A percentile compares a stretch with the other conserved stretches of the same genome.
phyloP scores from a whole-genome alignment of 148 eudicot genomes.

The Suaeda aralocaspica region DNA sequence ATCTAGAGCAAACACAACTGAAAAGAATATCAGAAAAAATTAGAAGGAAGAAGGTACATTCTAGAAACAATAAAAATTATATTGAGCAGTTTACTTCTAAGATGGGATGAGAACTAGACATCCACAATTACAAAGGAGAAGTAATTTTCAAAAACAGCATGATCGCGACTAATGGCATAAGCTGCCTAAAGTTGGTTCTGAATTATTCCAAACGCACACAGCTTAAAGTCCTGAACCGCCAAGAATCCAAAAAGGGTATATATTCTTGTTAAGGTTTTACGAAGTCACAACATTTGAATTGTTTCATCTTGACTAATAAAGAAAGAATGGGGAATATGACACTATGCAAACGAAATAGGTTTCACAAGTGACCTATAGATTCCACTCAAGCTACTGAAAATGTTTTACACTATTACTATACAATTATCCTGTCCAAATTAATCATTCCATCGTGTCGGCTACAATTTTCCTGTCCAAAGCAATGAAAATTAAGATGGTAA shows the following conservation, averaged over 20 bases:
- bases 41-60: neutral
- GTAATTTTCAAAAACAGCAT: neutral
- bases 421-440: neutral
- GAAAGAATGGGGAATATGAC: neutral
- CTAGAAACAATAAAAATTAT: neutral
- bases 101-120: neutral
- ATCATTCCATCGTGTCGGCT: too few relatives aligned
- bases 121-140: neutral
- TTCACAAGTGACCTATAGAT: neutral
- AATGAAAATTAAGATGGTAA: neutral
- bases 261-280: too few relatives aligned
- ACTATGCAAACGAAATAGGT: neutral
- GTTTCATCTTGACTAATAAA: neutral
- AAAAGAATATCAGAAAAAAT: neutral
- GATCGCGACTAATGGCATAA: neutral
- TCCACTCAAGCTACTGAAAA: neutral
- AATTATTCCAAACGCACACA: neutral
- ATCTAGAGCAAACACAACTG: neutral
- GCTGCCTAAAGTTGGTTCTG: neutral
- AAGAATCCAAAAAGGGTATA: neutral
- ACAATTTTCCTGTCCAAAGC: neutral
- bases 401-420: neutral
- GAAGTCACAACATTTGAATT: neutral
- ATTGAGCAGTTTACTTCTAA: slow-evolving; percentile 1
- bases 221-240: neutral